Evolutionary conservation across 495 filamentous ascomycete species (phyloP).

Genomic region (Aspergillus conjunctus): DNA sequence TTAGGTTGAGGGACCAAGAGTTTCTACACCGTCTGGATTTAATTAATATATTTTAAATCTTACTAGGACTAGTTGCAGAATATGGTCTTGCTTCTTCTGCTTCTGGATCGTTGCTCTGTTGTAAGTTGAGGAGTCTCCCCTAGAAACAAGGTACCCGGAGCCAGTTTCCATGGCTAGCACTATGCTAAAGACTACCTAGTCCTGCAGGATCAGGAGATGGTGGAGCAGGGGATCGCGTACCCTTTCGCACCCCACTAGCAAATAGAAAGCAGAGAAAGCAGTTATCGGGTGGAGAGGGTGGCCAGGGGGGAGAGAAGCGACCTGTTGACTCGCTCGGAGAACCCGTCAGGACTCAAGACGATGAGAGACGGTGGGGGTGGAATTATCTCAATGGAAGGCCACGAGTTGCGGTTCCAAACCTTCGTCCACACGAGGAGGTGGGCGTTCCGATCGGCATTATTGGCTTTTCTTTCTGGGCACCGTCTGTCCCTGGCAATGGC

Average conservation of each 20-base stretch:
- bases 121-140: slow-evolving; percentile 1
- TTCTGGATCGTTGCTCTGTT: slow-evolving; percentile 8
- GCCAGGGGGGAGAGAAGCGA: neutral
- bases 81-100: slow-evolving; percentile 5
- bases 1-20: neutral
- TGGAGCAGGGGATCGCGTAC: slow-evolving; percentile 17
- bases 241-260: slow-evolving; percentile 4
- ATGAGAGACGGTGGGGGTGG: neutral
- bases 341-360: neutral
- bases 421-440: neutral
- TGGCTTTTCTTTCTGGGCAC: no score
- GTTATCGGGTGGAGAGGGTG: slow-evolving; percentile 6
- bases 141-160: slow-evolving; percentile 16
- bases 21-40: slow-evolving; percentile 1
- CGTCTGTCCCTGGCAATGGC: neutral
- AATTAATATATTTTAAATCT: neutral
- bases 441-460: neutral
- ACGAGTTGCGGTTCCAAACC: slow-evolving; percentile 3
- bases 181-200: slow-evolving; percentile 16
- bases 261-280: slow-evolving; percentile 8
- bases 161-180: slow-evolving; percentile 1
- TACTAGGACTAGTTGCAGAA: neutral
- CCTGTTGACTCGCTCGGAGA: neutral
- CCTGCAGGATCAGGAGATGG: slow-evolving; percentile 24
- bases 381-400: neutral